phyloP scores from a whole-genome alignment of 176 grass and related monocot species.

The Oryza meridionalis region DNA sequence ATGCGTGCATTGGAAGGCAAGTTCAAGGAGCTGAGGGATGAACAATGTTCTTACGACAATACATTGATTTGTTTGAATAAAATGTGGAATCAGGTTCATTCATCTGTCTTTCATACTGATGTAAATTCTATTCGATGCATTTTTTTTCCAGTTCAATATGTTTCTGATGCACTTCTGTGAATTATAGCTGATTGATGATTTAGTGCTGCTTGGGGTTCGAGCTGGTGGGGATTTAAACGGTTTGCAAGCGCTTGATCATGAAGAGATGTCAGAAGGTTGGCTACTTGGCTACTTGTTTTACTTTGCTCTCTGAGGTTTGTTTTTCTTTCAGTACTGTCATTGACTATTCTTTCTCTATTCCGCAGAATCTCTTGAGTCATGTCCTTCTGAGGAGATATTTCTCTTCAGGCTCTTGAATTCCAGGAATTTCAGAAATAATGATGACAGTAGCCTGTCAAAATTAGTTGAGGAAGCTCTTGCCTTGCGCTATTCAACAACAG shows the following conservation, averaged over 20 bases:
- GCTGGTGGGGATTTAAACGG: constrained; percentile 58
- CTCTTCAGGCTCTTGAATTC: constrained; percentile 72
- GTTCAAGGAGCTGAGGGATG: constrained; percentile 71
- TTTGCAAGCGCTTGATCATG: constrained; percentile 66
- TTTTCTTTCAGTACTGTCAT: constrained; percentile 21
- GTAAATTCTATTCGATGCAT: constrained; percentile 13
- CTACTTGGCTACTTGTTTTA: constrained; percentile 42
- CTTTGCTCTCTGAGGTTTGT: constrained; percentile 16
- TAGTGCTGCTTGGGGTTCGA: constrained; percentile 72
- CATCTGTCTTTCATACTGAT: constrained; percentile 4
- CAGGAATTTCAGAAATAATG: constrained; percentile 39
- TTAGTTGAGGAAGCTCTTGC: constrained; percentile 73
- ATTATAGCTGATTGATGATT: constrained; percentile 90
- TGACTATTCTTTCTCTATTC: constrained; percentile 46
- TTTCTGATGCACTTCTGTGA: constrained; percentile 44
- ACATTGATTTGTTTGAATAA: constrained; percentile 83
- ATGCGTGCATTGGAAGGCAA: constrained; percentile 71
- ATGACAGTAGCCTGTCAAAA: constrained; percentile 44
- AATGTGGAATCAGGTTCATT: constrained; percentile 92
- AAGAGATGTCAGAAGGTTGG: constrained; percentile 71
- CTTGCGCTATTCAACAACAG: constrained; percentile 63
- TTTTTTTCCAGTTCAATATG: constrained; percentile 38
- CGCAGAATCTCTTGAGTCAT: constrained; percentile 65
- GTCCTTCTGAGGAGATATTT: constrained; percentile 84
- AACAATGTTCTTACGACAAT: constrained; percentile 75